These are phyloP conservation scores for Eragrostis curvula DNA, from an alignment of 176 grass and related monocot genomes.

Conservation along the genomic window DNA sequence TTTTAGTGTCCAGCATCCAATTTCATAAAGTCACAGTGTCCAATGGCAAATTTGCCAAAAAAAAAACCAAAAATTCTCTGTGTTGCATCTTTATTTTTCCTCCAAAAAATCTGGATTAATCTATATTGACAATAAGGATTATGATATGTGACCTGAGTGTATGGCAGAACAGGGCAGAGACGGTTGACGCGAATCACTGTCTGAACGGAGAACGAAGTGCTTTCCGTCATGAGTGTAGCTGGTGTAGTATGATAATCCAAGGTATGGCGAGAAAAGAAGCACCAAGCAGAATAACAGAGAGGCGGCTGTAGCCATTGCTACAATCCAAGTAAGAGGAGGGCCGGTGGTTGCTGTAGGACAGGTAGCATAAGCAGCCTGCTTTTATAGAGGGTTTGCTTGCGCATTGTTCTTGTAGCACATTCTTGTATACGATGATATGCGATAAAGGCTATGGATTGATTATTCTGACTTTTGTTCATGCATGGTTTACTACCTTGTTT, in stretches of 20 bases:
- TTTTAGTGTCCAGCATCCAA: too few species aligned
- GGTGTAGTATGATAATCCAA: background rate
- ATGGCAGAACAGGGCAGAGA: background rate
- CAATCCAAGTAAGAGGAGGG: rapidly evolving
- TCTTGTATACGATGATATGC: background rate
- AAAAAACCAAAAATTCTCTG: too few species aligned
- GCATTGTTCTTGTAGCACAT: constrained; percentile 23
- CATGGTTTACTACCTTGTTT: background rate
- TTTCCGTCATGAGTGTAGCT: constrained; percentile 14
- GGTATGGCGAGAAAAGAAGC: background rate
- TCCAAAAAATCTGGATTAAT: background rate
- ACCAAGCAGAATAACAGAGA: background rate
- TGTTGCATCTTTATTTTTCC: too few species aligned
- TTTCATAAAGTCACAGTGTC: too few species aligned
- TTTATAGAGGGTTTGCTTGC: background rate
- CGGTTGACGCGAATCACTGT: background rate
- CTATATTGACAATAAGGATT: background rate
- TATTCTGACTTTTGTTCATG: background rate
- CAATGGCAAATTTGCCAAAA: too few species aligned
- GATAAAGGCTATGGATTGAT: background rate
- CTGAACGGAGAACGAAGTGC: background rate
- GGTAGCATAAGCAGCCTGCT: background rate
- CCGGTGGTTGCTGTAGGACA: background rate
- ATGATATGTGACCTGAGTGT: background rate
- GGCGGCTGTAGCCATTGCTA: background rate